Base-by-base conservation (phyloP, 2,329 filamentous ascomycete genomes). In the Alternaria brassicicola region DNA sequence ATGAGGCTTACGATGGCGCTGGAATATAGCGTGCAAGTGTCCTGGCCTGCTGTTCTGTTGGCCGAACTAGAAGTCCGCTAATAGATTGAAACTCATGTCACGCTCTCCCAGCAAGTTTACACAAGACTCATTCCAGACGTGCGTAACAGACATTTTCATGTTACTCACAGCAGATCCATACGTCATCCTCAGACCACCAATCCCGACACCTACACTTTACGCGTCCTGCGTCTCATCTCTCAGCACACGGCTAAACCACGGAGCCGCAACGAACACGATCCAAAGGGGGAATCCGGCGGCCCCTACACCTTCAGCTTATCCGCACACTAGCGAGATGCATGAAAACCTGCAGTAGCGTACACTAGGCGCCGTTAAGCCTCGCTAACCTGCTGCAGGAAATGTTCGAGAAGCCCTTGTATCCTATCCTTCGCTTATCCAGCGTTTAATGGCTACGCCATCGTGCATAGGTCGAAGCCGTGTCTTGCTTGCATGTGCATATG, bases 331-430 rank as follows among this genome's bases (percentile, higher is more conserved):
- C 38, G 51, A 30, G 19, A 58, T 55, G 55, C 51, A 58, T 49
- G 52, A 50, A 33, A 55, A 28, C 55, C 51, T 58, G 55, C 55
- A 58, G 55, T 58, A 58, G 55, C 33, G 25, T 25, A 38, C 30
- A n/a, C 51, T 58, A 58, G 50, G 35, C 50, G 51, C 55, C 55
- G 55, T 58, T 58, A 55, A 54, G 55, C 51, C 51, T 49, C 55
- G 55, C 55, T 55, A 58, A 33, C 30, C 45, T 45, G 45, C 31
- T 25, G 51, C 43, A 25, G 51, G 55, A 28, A 58, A 50, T 33
- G 30, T 55, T 55, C 55, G 51, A 54, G 55, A 58, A 58, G 23
- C 31, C 17, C 30, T 23, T 33, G 17, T 23, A 46, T 28, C 41
- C 48, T 46, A 52, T 31, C 54, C 12, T 35, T 57, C 38, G 51